Evolutionary conservation across 2,329 filamentous ascomycete genomes (phyloP).

Genomic region (Hirsutella minnesotensis): DNA sequence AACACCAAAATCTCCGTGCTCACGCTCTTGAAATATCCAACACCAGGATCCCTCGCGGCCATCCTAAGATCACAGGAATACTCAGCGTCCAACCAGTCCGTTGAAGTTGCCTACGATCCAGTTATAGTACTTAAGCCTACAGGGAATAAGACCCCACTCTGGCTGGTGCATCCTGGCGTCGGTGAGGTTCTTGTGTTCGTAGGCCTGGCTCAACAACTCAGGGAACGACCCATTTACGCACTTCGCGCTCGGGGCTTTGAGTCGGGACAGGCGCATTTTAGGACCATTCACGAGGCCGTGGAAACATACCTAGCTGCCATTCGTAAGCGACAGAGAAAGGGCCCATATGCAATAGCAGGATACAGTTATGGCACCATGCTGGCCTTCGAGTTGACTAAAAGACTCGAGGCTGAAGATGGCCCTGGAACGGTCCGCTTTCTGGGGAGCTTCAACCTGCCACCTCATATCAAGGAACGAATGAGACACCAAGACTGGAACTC

Average conservation of each 20-base stretch:
- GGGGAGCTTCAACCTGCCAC: slow-evolving; percentile 32
- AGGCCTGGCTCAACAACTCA: slow-evolving; percentile 22
- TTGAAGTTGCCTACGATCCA: not conserved
- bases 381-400: slow-evolving; percentile 37
- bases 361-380: slow-evolving; percentile 39
- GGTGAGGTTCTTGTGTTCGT: slow-evolving; percentile 31
- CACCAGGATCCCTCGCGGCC: not conserved
- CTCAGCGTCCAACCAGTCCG: slow-evolving; percentile 17
- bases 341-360: slow-evolving; percentile 34
- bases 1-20: slow-evolving; percentile 18
- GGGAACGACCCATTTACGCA: slow-evolving; percentile 32
- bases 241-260: slow-evolving; percentile 32
- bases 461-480: slow-evolving; percentile 28
- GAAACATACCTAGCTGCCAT: not conserved
- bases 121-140: slow-evolving; percentile 12
- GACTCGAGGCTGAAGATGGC: slow-evolving; percentile 24
- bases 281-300: not conserved
- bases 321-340: slow-evolving; percentile 25
- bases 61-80: slow-evolving; percentile 18
- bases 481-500: slow-evolving; percentile 23
- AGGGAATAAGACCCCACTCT: slow-evolving; percentile 24
- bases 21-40: slow-evolving; percentile 22
- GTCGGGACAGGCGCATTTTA: slow-evolving; percentile 24
- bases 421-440: slow-evolving; percentile 27
- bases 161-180: slow-evolving; percentile 27